These are phyloP conservation scores for Pilasporangium apinafurcum DNA, from an alignment of 352 stramenopile genomes.

Conservation along the genomic window DNA sequence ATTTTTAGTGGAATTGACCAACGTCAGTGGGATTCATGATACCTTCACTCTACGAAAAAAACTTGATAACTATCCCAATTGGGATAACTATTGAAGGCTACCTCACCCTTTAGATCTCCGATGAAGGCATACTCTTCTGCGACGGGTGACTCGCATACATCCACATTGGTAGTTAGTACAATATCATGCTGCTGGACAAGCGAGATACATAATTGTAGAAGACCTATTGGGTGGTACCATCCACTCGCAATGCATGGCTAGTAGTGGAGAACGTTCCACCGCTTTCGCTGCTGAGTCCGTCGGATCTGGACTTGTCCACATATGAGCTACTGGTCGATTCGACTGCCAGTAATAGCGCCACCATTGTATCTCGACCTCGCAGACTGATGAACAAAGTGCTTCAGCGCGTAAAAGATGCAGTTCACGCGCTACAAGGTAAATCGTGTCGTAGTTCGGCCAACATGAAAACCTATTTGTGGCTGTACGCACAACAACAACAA, in stretches of 20 bases:
- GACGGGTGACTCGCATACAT: constrained; percentile 20
- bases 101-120: constrained; percentile 8
- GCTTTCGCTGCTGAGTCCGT: constrained; percentile 11
- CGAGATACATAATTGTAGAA: constrained; percentile 19
- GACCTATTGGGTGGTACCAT: constrained; percentile 10
- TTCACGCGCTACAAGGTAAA: constrained; percentile 2
- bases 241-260: constrained; percentile 11
- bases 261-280: constrained; percentile 11
- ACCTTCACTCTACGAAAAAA: constrained; percentile 7
- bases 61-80: constrained; percentile 2
- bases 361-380: no score
- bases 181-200: constrained; percentile 21
- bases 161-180: constrained; percentile 15
- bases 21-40: constrained; percentile 16
- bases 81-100: constrained; percentile 10
- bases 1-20: constrained; percentile 15
- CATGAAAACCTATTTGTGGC: neutral
- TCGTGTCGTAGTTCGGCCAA: constrained; percentile 6
- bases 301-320: neutral
- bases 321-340: constrained; percentile 3
- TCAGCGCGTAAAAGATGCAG: constrained; percentile 7
- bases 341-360: neutral
- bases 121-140: constrained; percentile 6
- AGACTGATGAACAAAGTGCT: neutral
- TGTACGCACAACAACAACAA: neutral